phyloP scores from a whole-genome alignment of 495 filamentous ascomycete species.

The Friedmanniomyces endolithicus region DNA sequence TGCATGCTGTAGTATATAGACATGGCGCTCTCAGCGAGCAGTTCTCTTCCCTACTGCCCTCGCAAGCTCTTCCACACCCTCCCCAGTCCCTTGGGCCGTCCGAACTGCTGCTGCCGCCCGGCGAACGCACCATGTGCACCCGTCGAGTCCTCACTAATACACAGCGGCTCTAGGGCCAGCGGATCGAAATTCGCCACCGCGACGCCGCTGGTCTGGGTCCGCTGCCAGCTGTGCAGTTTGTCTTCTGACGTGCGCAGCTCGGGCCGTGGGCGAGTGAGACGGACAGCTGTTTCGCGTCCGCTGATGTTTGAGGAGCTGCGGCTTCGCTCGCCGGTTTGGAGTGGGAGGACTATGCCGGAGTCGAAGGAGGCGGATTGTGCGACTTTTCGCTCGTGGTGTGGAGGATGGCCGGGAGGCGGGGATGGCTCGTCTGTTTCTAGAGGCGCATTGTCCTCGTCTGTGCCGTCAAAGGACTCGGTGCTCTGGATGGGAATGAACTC shows the following conservation, averaged over 20 bases:
- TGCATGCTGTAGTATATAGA: too few species aligned
- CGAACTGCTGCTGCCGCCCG: constrained; percentile 35
- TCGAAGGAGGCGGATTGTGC: constrained; percentile 7
- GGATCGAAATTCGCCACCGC: constrained; percentile 29
- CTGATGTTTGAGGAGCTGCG: constrained; percentile 20
- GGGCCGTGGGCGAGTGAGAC: constrained; percentile 85
- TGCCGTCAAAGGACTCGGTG: background rate
- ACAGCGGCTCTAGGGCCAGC: constrained; percentile 41
- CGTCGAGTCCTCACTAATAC: constrained; percentile 34
- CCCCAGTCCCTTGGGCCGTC: constrained; percentile 37
- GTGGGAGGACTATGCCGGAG: background rate
- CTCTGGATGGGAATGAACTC: background rate
- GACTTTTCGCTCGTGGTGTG: background rate
- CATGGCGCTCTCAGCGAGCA: too few species aligned
- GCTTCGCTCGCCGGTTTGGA: constrained; percentile 2
- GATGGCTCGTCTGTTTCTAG: constrained; percentile 6
- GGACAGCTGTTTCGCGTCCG: constrained; percentile 82
- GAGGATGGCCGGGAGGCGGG: background rate
- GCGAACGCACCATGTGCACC: constrained; percentile 27
- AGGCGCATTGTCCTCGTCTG: constrained; percentile 7
- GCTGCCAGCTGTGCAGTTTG: constrained; percentile 44
- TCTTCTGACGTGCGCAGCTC: constrained; percentile 64
- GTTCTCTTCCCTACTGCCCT: background rate
- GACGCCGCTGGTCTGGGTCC: background rate
- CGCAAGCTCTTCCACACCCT: constrained; percentile 40